Conservation (phyloP, 768 basidiomycete species). For the Cystofilobasidium bisporidii region DNA sequence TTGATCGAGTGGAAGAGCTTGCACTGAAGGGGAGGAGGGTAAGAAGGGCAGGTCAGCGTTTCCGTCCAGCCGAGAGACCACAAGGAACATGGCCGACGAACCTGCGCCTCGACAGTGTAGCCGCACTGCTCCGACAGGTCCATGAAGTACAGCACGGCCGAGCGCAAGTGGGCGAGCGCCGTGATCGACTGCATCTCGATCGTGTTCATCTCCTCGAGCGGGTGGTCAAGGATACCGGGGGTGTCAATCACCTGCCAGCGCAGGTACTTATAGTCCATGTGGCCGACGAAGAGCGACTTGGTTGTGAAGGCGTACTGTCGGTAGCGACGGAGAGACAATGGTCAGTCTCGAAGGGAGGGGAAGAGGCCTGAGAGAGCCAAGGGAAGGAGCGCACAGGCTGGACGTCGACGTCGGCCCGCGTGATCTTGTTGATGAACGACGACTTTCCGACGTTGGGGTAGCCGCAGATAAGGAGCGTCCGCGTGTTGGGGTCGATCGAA, state of each 20-base stretch:
- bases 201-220: constrained; percentile 98
- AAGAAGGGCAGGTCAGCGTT: constrained; percentile 18
- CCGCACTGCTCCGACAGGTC: constrained; percentile 98
- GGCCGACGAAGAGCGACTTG: constrained; percentile 95
- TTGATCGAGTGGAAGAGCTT: constrained; percentile 99
- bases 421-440: constrained; percentile 99
- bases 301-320: constrained; percentile 86
- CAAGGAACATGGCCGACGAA: constrained; percentile 44
- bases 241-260: constrained; percentile 99
- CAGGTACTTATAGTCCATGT: constrained; percentile 97
- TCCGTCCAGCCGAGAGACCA: neutral
- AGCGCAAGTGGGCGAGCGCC: constrained; percentile 88
- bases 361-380: neutral
- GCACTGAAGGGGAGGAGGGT: constrained; percentile 50
- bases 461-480: constrained; percentile 93
- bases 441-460: constrained; percentile 99
- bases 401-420: constrained; percentile 96
- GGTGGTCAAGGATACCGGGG: constrained; percentile 94
- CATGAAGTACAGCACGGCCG: constrained; percentile 95
- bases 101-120: constrained; percentile 92
- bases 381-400: constrained; percentile 51
- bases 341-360: too few relatives aligned
- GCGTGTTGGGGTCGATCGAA: constrained; percentile 93
- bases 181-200: constrained; percentile 99
- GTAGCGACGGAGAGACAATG: neutral